A percentile compares a stretch with the other conserved stretches of the same genome.
phyloP scores from a whole-genome alignment of 2,329 filamentous ascomycete genomes.

The Penicillium sp. region DNA sequence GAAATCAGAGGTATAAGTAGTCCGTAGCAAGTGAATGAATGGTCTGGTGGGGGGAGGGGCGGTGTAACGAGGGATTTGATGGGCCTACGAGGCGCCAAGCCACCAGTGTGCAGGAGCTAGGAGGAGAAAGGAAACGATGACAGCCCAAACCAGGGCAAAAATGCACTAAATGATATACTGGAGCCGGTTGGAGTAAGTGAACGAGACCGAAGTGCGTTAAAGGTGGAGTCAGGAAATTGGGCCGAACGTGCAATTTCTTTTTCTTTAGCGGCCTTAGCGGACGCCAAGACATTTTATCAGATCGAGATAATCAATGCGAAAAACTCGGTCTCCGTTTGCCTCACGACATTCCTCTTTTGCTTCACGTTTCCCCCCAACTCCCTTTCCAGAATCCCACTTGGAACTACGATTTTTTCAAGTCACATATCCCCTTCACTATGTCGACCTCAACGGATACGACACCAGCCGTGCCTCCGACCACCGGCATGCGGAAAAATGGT shows the following conservation, averaged over 20 bases:
- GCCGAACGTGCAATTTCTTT: slow-evolving; percentile 10
- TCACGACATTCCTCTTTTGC: slow-evolving; percentile 1
- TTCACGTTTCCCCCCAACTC: slow-evolving; percentile 3
- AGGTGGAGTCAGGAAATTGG: slow-evolving; percentile 12
- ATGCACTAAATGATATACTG: background rate
- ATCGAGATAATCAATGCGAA: slow-evolving; percentile 38
- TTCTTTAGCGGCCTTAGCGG: slow-evolving; percentile 11
- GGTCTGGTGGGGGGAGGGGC: slow-evolving; percentile 3
- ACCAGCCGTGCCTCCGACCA: slow-evolving; percentile 30
- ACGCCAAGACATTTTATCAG: slow-evolving; percentile 44
- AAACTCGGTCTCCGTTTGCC: slow-evolving; percentile 6
- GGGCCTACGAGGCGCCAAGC: slow-evolving; percentile 14
- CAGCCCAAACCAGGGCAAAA: background rate
- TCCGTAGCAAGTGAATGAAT: background rate
- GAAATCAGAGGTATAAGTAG: slow-evolving; percentile 3
- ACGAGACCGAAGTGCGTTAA: slow-evolving; percentile 14
- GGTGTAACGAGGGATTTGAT: slow-evolving; percentile 24
- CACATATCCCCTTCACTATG: slow-evolving; percentile 40
- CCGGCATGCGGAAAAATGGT: slow-evolving; percentile 84
- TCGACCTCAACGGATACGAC: slow-evolving; percentile 39
- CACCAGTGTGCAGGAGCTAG: slow-evolving; percentile 9
- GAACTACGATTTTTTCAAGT: background rate
- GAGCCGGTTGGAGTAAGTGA: slow-evolving; percentile 4
- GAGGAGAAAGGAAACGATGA: background rate
- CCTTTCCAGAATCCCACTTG: background rate